These are phyloP conservation scores for Didymellaceae sp. DNA, from an alignment of 2,329 filamentous ascomycete genomes.

Conservation along the genomic window DNA sequence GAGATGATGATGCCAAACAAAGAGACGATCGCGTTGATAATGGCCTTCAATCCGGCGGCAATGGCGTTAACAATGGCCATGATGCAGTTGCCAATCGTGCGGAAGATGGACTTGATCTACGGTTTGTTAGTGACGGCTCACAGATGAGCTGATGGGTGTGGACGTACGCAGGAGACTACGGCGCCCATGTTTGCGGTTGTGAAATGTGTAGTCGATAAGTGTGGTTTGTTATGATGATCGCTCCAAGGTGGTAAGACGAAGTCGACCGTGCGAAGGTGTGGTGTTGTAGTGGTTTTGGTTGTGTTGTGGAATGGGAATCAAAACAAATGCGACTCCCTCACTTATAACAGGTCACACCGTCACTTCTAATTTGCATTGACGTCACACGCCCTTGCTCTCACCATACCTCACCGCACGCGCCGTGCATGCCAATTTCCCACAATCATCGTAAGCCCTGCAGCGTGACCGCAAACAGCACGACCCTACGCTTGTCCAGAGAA, in stretches of 20 bases:
- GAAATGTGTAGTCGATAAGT: slow-evolving; percentile 1
- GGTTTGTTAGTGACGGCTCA: slow-evolving; percentile 27
- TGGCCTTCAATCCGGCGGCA: slow-evolving; percentile 53
- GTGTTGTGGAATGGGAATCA: slow-evolving; percentile 9
- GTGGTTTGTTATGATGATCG: background rate
- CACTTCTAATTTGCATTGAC: slow-evolving; percentile 3
- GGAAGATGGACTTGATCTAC: slow-evolving; percentile 53
- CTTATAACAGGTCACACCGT: slow-evolving; percentile 16
- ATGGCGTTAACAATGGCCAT: slow-evolving; percentile 57
- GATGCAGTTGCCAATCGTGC: slow-evolving; percentile 55
- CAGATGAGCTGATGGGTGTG: background rate
- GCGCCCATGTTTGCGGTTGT: slow-evolving; percentile 71
- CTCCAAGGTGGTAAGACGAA: background rate
- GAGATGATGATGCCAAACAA: slow-evolving; percentile 58
- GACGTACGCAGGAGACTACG: slow-evolving; percentile 81
- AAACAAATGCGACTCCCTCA: slow-evolving; percentile 18
- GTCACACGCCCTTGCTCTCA: slow-evolving; percentile 18
- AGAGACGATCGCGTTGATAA: slow-evolving; percentile 58
- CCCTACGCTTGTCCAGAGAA: slow-evolving; percentile 13
- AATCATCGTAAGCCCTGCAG: slow-evolving; percentile 6
- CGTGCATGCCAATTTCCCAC: slow-evolving; percentile 14
- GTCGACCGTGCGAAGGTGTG: background rate
- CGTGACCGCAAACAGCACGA: slow-evolving; percentile 18
- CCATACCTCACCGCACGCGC: slow-evolving; percentile 12
- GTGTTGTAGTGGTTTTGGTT: slow-evolving; percentile 7